Conservation (phyloP, 2,329 filamentous ascomycete species). For the Macrophomina tecta region DNA sequence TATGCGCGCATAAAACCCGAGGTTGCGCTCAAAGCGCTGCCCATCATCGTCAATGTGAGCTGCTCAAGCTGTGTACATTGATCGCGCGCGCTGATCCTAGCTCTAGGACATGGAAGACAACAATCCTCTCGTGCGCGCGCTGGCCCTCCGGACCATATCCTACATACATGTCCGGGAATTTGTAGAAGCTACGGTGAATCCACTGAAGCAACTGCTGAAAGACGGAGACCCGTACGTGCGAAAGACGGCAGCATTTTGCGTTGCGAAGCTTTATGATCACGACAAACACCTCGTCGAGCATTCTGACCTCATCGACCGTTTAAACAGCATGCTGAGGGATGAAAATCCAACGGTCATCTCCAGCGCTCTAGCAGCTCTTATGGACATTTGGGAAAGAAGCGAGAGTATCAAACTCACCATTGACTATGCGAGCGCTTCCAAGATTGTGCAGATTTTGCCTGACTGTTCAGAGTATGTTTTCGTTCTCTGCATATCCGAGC, state of each 20-base stretch:
- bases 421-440: conserved; percentile 95
- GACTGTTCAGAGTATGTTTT: conserved; percentile 90
- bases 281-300: conserved; percentile 87
- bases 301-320: conserved; percentile 87
- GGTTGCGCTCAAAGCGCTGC: conserved; percentile 89
- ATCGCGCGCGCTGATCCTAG: conserved; percentile 20
- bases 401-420: conserved; percentile 98
- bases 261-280: conserved; percentile 97
- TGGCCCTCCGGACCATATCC: conserved; percentile 93
- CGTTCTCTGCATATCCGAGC: conserved; percentile 44
- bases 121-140: conserved; percentile 89
- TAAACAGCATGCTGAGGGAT: conserved; percentile 89
- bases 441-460: conserved; percentile 94
- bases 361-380: conserved; percentile 85
- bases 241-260: conserved; percentile 94
- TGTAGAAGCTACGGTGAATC: conserved; percentile 85
- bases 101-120: conserved; percentile 86
- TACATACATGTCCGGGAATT: conserved; percentile 97
- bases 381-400: conserved; percentile 98
- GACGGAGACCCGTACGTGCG: conserved; percentile 95
- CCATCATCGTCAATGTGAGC: conserved; percentile 78
- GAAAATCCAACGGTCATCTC: conserved; percentile 98
- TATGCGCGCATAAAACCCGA: conserved; percentile 95
- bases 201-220: conserved; percentile 81
- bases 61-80: background rate